A percentile compares a stretch with the other conserved stretches of the same genome.
These are phyloP conservation scores for Wickerhamomyces subpelliculosus DNA, from an alignment of 805 yeast species.

Conservation along the genomic window DNA sequence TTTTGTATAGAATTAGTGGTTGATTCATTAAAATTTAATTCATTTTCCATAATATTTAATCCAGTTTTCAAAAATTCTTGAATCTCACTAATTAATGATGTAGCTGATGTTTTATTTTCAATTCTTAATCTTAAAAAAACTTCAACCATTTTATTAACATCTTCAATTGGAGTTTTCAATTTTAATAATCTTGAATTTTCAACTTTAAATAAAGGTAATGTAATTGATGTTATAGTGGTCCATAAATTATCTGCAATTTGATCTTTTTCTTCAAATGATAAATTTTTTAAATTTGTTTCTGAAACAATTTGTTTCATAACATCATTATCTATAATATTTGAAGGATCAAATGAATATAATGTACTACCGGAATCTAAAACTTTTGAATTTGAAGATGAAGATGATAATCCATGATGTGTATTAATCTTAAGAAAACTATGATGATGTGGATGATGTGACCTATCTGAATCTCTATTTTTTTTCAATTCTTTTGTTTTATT, in stretches of 20 bases:
- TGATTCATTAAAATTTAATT: conserved; percentile 25
- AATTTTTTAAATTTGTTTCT: conserved; percentile 22
- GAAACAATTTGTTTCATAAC: conserved; percentile 25
- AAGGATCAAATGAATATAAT: conserved; percentile 29
- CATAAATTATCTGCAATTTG: conserved; percentile 42
- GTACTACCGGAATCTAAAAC: conserved; percentile 25
- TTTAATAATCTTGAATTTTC: conserved; percentile 21
- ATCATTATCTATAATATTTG: conserved; percentile 21
- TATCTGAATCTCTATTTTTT: conserved; percentile 8
- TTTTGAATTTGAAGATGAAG: conserved; percentile 32
- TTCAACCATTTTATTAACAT: conserved; percentile 41
- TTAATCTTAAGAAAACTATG: conserved; percentile 16
- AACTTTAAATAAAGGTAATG: conserved; percentile 42
- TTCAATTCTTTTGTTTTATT: conserved; percentile 20
- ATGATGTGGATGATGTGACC: conserved; percentile 3
- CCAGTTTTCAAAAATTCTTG: conserved; percentile 38
- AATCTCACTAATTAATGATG: conserved; percentile 36
- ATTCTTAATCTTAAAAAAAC: conserved; percentile 32
- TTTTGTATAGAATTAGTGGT: no score
- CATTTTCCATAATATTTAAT: conserved; percentile 33
- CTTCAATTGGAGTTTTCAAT: conserved; percentile 49
- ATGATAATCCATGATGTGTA: conserved; percentile 23
- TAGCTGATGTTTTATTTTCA: conserved; percentile 28
- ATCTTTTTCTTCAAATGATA: conserved; percentile 29
- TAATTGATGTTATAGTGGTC: conserved; percentile 35